These are phyloP conservation scores for Capronia coronata DNA, from an alignment of 2,329 filamentous ascomycete genomes.

Conservation along the genomic window DNA sequence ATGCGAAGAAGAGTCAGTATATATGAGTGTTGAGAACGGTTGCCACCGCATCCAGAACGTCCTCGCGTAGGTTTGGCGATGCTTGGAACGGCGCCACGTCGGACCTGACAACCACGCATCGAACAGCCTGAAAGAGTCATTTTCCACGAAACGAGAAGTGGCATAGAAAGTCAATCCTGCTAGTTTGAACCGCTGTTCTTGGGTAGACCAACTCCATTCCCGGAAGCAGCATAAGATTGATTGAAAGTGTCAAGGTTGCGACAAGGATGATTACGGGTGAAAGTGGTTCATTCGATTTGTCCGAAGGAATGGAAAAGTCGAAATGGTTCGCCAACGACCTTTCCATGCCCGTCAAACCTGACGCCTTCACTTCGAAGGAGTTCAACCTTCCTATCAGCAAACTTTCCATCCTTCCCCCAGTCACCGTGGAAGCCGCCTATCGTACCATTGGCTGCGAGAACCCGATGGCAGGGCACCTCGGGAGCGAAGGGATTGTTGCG, in stretches of 20 bases:
- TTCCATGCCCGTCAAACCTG: constrained; percentile 39
- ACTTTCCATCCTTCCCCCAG: constrained; percentile 43
- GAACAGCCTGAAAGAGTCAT: too few relatives aligned
- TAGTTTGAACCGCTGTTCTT: too few relatives aligned
- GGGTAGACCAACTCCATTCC: too few relatives aligned
- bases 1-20: neutral
- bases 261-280: neutral
- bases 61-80: neutral
- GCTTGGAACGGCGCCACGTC: neutral
- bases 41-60: neutral
- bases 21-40: neutral
- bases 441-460: constrained; percentile 64
- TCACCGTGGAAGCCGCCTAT: constrained; percentile 49
- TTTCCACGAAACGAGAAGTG: too few relatives aligned
- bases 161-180: too few relatives aligned
- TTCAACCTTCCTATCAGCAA: constrained; percentile 38
- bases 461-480: constrained; percentile 72
- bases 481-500: constrained; percentile 76
- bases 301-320: constrained; percentile 17
- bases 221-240: too few relatives aligned
- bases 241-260: too few relatives aligned
- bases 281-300: neutral
- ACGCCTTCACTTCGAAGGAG: constrained; percentile 41
- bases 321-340: constrained; percentile 36
- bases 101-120: too few relatives aligned